phyloP scores from a whole-genome alignment of 2,329 filamentous ascomycete species.

The Massarina eburnea region DNA sequence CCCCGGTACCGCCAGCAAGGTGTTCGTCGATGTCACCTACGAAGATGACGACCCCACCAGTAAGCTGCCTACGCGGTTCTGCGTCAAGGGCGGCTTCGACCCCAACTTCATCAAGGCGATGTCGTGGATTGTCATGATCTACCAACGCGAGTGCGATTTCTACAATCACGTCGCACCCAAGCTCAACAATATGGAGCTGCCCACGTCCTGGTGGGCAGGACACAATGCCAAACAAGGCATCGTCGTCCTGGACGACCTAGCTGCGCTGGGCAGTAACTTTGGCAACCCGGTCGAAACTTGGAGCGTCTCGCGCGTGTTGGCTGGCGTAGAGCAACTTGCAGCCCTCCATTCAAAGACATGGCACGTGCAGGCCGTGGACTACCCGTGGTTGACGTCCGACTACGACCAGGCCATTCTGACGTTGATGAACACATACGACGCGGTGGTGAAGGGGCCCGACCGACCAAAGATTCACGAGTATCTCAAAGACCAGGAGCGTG shows the following conservation, averaged over 20 bases:
- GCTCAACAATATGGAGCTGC: slow-evolving; percentile 12
- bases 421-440: slow-evolving; percentile 7
- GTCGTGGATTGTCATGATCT: slow-evolving; percentile 12
- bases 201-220: slow-evolving; percentile 9
- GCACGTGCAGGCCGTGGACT: slow-evolving; percentile 29
- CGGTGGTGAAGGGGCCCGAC: slow-evolving; percentile 4
- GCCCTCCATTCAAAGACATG: slow-evolving; percentile 46
- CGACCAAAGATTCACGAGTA: slow-evolving; percentile 40
- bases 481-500: slow-evolving; percentile 40
- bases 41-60: slow-evolving; percentile 4
- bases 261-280: slow-evolving; percentile 8
- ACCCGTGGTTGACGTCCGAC: slow-evolving; percentile 33
- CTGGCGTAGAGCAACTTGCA: slow-evolving; percentile 43
- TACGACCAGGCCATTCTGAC: slow-evolving; percentile 36
- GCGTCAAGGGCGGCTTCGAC: slow-evolving; percentile 22
- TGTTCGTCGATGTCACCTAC: slow-evolving; percentile 14
- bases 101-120: slow-evolving; percentile 6
- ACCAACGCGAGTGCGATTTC: slow-evolving; percentile 19
- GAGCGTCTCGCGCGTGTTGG: slow-evolving; percentile 7
- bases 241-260: slow-evolving; percentile 15
- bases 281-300: slow-evolving; percentile 12
- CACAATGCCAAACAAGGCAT: slow-evolving; percentile 18
- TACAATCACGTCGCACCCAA: slow-evolving; percentile 16
- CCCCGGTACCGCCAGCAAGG: slow-evolving; percentile 17
- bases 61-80: slow-evolving; percentile 7